phyloP scores from a whole-genome alignment of 2,329 filamentous ascomycete species.

The Pseudocercospora eumusae region DNA sequence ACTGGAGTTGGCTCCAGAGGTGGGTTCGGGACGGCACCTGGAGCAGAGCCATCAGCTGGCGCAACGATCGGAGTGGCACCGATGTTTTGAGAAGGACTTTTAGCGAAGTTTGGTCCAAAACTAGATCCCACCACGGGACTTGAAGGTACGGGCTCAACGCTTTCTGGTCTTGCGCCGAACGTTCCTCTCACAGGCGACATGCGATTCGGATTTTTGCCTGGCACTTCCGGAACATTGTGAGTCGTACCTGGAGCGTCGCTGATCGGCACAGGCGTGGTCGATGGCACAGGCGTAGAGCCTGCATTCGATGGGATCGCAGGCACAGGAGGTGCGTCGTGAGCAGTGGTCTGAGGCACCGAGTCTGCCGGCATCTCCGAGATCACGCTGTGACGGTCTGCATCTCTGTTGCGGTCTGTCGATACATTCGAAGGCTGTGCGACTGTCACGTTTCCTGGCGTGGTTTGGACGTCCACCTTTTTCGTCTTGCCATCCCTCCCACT shows the following conservation, averaged over 20 bases:
- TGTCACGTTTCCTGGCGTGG: slow-evolving; percentile 15
- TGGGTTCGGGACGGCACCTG: background rate
- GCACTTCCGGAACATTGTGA: slow-evolving; percentile 12
- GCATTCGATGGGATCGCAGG: background rate
- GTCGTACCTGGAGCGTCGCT: slow-evolving; percentile 6
- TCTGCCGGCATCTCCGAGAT: slow-evolving; percentile 32
- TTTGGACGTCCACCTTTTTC: slow-evolving; percentile 27
- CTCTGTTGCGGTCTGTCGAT: slow-evolving; percentile 6
- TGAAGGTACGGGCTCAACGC: slow-evolving; percentile 13
- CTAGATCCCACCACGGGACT: slow-evolving; percentile 19
- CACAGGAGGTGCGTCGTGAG: slow-evolving; percentile 10
- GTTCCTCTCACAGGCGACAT: slow-evolving; percentile 6
- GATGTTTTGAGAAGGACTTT: background rate
- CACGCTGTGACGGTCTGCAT: slow-evolving; percentile 15
- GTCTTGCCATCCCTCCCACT: slow-evolving; percentile 29
- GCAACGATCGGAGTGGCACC: background rate
- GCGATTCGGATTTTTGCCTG: slow-evolving; percentile 18
- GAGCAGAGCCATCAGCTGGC: background rate
- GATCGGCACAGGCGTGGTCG: slow-evolving; percentile 12
- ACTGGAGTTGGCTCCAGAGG: slow-evolving; percentile 6
- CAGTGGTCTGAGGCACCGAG: slow-evolving; percentile 16
- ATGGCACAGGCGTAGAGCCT: background rate
- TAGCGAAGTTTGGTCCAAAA: slow-evolving; percentile 16
- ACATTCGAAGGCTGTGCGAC: background rate
- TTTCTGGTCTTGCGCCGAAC: slow-evolving; percentile 15